Percentiles rank a stretch among this genome's conserved stretches.
Evolutionary conservation across 345 rosid genomes (phyloP).

Genomic region (Cochlearia excelsa): DNA sequence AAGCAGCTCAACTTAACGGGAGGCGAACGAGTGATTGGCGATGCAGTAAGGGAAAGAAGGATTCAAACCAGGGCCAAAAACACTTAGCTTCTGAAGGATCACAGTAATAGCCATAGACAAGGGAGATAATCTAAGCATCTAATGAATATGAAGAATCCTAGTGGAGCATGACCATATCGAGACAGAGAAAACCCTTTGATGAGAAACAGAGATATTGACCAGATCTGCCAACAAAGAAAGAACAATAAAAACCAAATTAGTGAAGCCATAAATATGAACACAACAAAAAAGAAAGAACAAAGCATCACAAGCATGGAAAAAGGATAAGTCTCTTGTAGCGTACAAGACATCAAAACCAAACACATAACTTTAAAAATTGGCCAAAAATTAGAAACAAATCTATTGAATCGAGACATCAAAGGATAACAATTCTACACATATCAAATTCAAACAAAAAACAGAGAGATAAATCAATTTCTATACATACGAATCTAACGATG

Average conservation of each 20-base stretch:
- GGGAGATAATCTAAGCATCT: neutral
- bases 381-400: neutral
- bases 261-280: neutral
- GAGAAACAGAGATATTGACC: neutral
- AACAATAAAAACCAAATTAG: conserved; percentile 16
- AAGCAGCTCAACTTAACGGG: conserved; percentile 44
- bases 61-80: conserved; percentile 89
- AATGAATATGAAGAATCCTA: conserved; percentile 23
- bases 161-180: conserved; percentile 24
- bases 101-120: conserved; percentile 30
- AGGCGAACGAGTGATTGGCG: conserved; percentile 64
- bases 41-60: conserved; percentile 86
- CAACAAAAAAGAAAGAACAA: conserved; percentile 9
- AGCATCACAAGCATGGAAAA: neutral
- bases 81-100: conserved; percentile 60
- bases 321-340: neutral
- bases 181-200: conserved; percentile 11
- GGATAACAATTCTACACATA: neutral
- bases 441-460: neutral
- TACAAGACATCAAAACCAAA: too few species aligned
- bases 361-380: too few species aligned
- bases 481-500: neutral
- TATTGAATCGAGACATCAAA: neutral
- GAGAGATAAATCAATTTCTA: too few species aligned
- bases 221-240: conserved; percentile 19